These are phyloP conservation scores for Botrytis fabae DNA, from an alignment of 2,329 filamentous ascomycete genomes.

Conservation along the genomic window DNA sequence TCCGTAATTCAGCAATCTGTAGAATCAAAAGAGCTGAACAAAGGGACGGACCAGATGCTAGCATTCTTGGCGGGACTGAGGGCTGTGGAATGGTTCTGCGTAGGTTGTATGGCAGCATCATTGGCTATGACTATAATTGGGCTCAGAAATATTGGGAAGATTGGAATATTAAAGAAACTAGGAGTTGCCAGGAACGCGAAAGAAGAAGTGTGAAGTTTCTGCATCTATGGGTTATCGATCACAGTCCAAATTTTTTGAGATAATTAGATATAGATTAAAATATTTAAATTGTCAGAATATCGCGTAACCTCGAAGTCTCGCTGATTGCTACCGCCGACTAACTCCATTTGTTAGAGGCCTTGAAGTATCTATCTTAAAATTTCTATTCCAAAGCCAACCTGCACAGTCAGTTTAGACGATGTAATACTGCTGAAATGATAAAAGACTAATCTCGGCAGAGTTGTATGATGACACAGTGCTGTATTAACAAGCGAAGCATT, in stretches of 20 bases:
- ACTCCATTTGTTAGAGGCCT: neutral
- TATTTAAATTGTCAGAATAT: neutral
- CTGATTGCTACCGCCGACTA: neutral
- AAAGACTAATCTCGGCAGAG: neutral
- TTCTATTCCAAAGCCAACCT: neutral
- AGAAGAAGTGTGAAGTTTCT: neutral
- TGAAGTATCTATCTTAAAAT: neutral
- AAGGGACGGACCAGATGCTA: constrained; percentile 32
- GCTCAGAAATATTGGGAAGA: constrained; percentile 37
- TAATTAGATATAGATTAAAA: neutral
- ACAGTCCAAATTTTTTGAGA: too few relatives aligned
- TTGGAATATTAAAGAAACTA: constrained; percentile 36
- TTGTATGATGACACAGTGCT: neutral
- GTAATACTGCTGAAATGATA: too few relatives aligned
- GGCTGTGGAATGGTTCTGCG: constrained; percentile 34
- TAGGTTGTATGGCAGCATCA: constrained; percentile 27
- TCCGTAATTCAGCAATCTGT: constrained; percentile 66
- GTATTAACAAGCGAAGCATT: neutral
- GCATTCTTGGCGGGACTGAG: constrained; percentile 31
- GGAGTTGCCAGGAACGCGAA: constrained; percentile 19
- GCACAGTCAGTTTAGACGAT: neutral
- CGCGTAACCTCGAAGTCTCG: neutral
- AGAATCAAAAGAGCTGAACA: constrained; percentile 49
- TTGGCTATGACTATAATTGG: constrained; percentile 25
- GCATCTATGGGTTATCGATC: neutral